Evolutionary conservation across 2,329 filamentous ascomycete species (phyloP).

Genomic region (Penicillium sp.): DNA sequence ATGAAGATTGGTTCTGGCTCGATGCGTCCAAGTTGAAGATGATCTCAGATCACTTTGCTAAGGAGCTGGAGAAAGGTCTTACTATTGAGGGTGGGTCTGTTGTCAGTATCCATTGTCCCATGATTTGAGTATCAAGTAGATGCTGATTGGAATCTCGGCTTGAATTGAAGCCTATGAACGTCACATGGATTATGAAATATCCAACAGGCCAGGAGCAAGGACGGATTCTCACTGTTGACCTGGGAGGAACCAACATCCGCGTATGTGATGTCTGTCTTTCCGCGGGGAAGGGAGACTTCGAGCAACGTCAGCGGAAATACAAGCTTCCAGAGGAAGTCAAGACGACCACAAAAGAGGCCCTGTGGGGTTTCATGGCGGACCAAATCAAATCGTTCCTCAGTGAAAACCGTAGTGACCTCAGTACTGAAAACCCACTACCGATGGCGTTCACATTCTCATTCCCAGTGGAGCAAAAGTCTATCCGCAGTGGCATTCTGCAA

Average conservation of each 20-base stretch:
- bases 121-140: background rate
- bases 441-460: conserved; percentile 90
- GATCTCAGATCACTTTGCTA: conserved; percentile 81
- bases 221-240: conserved; percentile 77
- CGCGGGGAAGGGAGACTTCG: conserved; percentile 73
- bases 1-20: conserved; percentile 77
- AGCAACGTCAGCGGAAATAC: conserved; percentile 85
- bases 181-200: conserved; percentile 82
- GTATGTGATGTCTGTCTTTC: conserved; percentile 82
- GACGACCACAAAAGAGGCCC: conserved; percentile 69
- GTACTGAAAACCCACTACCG: conserved; percentile 50
- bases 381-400: conserved; percentile 77
- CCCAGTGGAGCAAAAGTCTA: conserved; percentile 78
- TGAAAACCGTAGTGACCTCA: conserved; percentile 60
- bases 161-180: conserved; percentile 74
- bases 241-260: conserved; percentile 86
- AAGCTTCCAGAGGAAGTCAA: conserved; percentile 81
- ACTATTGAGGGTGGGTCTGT: conserved; percentile 80
- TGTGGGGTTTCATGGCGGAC: conserved; percentile 86
- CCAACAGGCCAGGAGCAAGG: conserved; percentile 74
- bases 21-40: conserved; percentile 71
- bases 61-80: conserved; percentile 74
- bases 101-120: conserved; percentile 52
- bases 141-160: background rate
- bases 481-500: conserved; percentile 80